A percentile compares a stretch with the other conserved stretches of the same genome.
These are phyloP conservation scores for Fusarium dimerum DNA, from an alignment of 2,329 filamentous ascomycete genomes.

Conservation along the genomic window DNA sequence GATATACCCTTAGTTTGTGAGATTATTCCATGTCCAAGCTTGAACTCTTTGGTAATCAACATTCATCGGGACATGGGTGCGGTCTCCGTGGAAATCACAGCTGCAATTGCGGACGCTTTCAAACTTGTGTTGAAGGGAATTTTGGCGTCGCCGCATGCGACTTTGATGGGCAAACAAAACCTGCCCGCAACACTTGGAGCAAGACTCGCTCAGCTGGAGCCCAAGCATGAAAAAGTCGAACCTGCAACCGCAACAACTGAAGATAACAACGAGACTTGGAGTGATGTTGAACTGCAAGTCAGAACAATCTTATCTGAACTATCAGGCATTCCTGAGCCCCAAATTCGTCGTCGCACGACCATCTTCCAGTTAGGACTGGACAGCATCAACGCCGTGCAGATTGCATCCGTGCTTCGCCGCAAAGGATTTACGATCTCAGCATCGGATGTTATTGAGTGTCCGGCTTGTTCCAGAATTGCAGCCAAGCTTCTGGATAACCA, in stretches of 20 bases:
- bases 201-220: conserved; percentile 22
- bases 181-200: conserved; percentile 24
- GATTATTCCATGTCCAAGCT: conserved; percentile 55
- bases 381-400: conserved; percentile 83
- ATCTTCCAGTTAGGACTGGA: conserved; percentile 90
- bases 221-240: conserved; percentile 22
- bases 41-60: conserved; percentile 57
- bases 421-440: conserved; percentile 61
- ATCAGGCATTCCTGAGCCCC: conserved; percentile 49
- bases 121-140: conserved; percentile 30
- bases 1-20: conserved; percentile 79
- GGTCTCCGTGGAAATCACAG: conserved; percentile 30
- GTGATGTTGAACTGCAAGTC: conserved; percentile 51
- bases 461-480: conserved; percentile 46
- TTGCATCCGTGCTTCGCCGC: conserved; percentile 68
- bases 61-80: conserved; percentile 62
- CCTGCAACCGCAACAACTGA: conserved; percentile 5
- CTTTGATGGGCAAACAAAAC: conserved; percentile 10
- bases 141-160: conserved; percentile 31
- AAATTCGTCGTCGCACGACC: conserved; percentile 63
- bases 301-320: conserved; percentile 60
- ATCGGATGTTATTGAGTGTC: conserved; percentile 71
- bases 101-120: conserved; percentile 33
- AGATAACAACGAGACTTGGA: conserved; percentile 44
- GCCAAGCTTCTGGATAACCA: conserved; percentile 23